phyloP scores from a whole-genome alignment of 2,329 filamentous ascomycete genomes.

The Aureobasidium subglaciale region DNA sequence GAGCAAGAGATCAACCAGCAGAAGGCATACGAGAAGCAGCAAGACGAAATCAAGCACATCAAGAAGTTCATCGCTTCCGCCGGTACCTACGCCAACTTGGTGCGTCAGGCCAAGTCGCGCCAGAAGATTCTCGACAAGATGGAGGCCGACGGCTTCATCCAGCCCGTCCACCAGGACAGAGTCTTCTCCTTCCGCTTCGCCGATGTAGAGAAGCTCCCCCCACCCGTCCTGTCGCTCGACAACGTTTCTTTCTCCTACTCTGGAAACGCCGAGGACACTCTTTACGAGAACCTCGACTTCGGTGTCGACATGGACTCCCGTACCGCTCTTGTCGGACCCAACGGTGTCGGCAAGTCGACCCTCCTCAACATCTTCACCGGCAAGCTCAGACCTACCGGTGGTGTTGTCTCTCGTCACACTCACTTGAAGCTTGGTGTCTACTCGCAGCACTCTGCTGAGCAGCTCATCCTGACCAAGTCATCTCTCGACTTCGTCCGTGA shows the following conservation, averaged over 20 bases:
- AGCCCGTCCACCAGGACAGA: constrained; percentile 75
- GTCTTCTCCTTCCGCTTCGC: constrained; percentile 98
- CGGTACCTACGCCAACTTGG: constrained; percentile 99
- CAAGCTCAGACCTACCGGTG: constrained; percentile 77
- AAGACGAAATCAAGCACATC: constrained; percentile 98
- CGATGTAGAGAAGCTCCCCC: constrained; percentile 98
- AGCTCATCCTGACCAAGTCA: constrained; percentile 96
- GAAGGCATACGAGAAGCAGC: constrained; percentile 98
- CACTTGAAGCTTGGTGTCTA: constrained; percentile 98
- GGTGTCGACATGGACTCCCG: constrained; percentile 99
- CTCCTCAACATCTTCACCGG: constrained; percentile 94
- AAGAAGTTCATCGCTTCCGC: constrained; percentile 99
- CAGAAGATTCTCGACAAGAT: constrained; percentile 99
- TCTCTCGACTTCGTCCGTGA: constrained; percentile 95
- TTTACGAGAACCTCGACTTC: constrained; percentile 94
- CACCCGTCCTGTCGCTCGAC: constrained; percentile 92
- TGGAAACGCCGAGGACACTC: constrained; percentile 76
- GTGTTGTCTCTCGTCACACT: constrained; percentile 82
- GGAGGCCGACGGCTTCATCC: constrained; percentile 98
- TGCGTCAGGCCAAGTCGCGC: constrained; percentile 95
- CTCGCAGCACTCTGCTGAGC: constrained; percentile 96
- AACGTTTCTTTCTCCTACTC: constrained; percentile 98
- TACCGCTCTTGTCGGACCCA: constrained; percentile 92
- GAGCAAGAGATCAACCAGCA: constrained; percentile 98
- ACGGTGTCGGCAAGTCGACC: constrained; percentile 98